Base-by-base conservation (phyloP, 2,329 filamentous ascomycete genomes). In the Colletotrichum cereale region DNA sequence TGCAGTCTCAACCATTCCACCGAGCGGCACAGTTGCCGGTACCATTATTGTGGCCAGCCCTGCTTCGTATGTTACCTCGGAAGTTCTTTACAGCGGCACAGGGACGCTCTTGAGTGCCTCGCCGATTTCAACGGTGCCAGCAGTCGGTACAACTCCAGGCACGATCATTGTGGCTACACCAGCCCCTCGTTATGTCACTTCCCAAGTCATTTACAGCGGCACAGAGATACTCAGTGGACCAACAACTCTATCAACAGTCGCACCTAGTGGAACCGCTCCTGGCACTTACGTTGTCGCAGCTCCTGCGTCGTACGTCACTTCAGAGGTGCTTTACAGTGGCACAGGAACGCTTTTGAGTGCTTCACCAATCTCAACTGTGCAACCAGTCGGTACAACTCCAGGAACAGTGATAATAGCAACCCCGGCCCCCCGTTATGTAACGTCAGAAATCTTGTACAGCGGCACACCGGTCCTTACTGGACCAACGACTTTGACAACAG, bases 211-310 rank as follows among this genome's bases (percentile, higher is more conserved):
- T 11, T 71, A 65, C 66, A 50, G 42, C 12, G 65, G 71, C 5
- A 62, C 68, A 5, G 53, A n/a, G 5, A 24, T 64, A 1, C 44
- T 73, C n/a, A 66, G 71, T 1, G 61, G 16, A 0, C 63, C 61
- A 5, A 66, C 56, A 11, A 70, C 66, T 12, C 48, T 73, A 6
- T 56, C 61, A 2, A 74, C 68, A 2, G 55, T 74, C 16, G 29
- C 55, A 2, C 64, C 66, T 0, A 36, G 50, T 5, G 72, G 72
- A 1, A 73, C 56, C 4, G 60, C 42, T 0, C 50, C 67, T 0
- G 72, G 72, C 5, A 75, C 73, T 5, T 60, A 68, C 7, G n/a
- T 74, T 6, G 71, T 74, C 6, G 57, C 61, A 7, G 56, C 42
- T 7, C 66, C 67, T 4, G 65, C 64, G 4, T 66, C 65, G 6